These are phyloP conservation scores for Calonectria pauciramosa DNA, from an alignment of 2,329 filamentous ascomycete species.

Conservation along the genomic window DNA sequence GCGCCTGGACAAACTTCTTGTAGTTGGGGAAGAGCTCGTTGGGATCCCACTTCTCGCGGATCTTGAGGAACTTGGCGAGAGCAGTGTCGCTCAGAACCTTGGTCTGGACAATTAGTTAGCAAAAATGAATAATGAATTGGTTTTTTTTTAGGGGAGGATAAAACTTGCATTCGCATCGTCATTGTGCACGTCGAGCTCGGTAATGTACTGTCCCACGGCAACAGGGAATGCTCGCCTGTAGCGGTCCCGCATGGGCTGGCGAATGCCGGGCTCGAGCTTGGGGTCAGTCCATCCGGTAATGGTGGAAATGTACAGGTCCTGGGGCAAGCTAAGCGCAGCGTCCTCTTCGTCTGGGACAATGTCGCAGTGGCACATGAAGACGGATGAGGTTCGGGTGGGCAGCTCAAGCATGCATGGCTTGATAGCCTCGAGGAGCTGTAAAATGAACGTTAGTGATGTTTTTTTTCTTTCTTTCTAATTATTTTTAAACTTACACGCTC, in stretches of 20 bases:
- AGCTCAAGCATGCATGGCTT: slow-evolving; percentile 23
- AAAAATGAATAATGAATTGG: not conserved
- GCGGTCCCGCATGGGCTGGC: slow-evolving; percentile 24
- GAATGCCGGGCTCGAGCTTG: slow-evolving; percentile 22
- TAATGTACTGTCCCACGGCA: slow-evolving; percentile 22
- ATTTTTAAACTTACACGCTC: slow-evolving; percentile 4
- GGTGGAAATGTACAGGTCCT: slow-evolving; percentile 26
- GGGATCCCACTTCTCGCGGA: slow-evolving; percentile 32
- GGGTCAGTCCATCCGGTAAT: slow-evolving; percentile 28
- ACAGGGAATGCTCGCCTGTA: slow-evolving; percentile 23
- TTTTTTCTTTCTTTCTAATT: not conserved
- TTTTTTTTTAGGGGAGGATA: not conserved
- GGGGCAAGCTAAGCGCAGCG: slow-evolving; percentile 19
- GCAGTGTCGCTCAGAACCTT: slow-evolving; percentile 25
- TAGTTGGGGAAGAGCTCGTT: slow-evolving; percentile 31
- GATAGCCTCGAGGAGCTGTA: slow-evolving; percentile 17
- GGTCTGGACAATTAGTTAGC: not conserved
- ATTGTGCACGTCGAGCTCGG: slow-evolving; percentile 17
- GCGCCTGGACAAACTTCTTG: slow-evolving; percentile 24
- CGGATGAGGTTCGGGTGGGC: slow-evolving; percentile 23
- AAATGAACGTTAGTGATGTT: not conserved
- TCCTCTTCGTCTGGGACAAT: slow-evolving; percentile 24
- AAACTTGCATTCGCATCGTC: slow-evolving; percentile 22
- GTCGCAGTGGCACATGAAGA: slow-evolving; percentile 24
- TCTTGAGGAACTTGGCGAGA: slow-evolving; percentile 24